These are phyloP conservation scores for Starmera caribaea DNA, from an alignment of 805 yeast species.

Conservation along the genomic window DNA sequence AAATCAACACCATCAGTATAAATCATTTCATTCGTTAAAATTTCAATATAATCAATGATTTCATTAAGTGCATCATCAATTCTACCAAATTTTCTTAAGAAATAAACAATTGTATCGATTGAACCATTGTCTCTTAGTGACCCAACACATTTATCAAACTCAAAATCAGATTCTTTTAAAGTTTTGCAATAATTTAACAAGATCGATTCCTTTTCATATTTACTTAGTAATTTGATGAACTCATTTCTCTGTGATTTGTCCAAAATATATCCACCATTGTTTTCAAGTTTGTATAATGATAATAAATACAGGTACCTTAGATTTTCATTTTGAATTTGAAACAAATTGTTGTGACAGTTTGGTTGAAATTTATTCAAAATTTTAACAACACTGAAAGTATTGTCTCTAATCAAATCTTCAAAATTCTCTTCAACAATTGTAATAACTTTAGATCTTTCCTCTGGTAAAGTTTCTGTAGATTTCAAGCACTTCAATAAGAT, in stretches of 20 bases:
- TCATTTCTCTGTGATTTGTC: conserved; percentile 12
- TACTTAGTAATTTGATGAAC: conserved; percentile 10
- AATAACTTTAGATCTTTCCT: conserved; percentile 10
- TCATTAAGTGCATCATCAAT: conserved; percentile 17
- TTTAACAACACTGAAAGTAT: conserved; percentile 18
- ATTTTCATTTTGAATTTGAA: conserved; percentile 11
- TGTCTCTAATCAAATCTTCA: conserved; percentile 17
- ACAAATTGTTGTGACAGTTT: conserved; percentile 7
- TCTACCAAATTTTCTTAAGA: conserved; percentile 7
- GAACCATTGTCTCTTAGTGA: conserved; percentile 14
- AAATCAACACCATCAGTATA: conserved; percentile 7
- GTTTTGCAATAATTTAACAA: conserved; percentile 12
- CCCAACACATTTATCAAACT: conserved; percentile 14
- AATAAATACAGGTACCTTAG: conserved; percentile 15
- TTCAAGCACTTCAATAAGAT: conserved; percentile 18
- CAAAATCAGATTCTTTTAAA: conserved; percentile 14
- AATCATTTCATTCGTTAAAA: conserved; percentile 7
- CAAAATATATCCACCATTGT: conserved; percentile 9
- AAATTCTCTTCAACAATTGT: conserved; percentile 9
- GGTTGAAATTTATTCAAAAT: conserved; percentile 18
- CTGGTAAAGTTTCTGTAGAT: conserved; percentile 12
- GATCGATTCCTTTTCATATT: conserved; percentile 6
- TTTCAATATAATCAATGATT: conserved; percentile 6
- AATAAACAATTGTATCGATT: conserved; percentile 15
- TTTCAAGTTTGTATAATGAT: conserved; percentile 13